A percentile compares a stretch with the other conserved stretches of the same genome.
These are phyloP conservation scores for Auricularia cornea DNA, from an alignment of 768 basidiomycete genomes.

Conservation along the genomic window DNA sequence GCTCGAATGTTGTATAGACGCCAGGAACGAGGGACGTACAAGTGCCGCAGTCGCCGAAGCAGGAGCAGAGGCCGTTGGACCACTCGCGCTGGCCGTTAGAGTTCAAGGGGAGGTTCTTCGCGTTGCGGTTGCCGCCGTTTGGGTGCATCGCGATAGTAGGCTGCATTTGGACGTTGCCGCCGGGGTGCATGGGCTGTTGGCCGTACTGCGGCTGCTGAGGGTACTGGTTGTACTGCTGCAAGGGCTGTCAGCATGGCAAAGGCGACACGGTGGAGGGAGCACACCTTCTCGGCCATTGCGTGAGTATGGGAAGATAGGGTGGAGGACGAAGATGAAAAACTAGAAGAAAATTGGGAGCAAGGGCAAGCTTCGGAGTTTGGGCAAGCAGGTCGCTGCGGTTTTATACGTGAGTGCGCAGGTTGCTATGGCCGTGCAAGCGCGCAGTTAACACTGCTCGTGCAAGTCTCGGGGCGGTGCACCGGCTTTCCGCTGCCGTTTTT, in stretches of 20 bases:
- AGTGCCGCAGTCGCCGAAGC: constrained; percentile 15
- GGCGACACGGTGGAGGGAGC: background rate
- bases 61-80: constrained; percentile 20
- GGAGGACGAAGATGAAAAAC: background rate
- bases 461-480: too few relatives aligned
- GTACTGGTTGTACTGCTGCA: background rate
- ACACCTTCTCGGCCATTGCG: background rate
- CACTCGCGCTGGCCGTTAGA: constrained; percentile 24
- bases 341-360: background rate
- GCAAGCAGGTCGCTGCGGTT: background rate
- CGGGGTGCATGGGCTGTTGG: background rate
- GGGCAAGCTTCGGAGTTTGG: too few relatives aligned
- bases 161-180: background rate
- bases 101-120: constrained; percentile 17
- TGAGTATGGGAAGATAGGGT: background rate
- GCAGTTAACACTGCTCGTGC: too few relatives aligned
- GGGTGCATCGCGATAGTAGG: background rate
- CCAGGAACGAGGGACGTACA: constrained; percentile 15
- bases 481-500: too few relatives aligned
- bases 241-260: background rate
- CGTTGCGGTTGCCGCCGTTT: constrained; percentile 19
- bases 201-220: background rate
- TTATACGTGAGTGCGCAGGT: background rate
- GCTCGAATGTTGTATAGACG: background rate
- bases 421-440: too few relatives aligned